Percentiles rank a stretch among this genome's conserved stretches.
phyloP scores from a whole-genome alignment of 306 rosid genomes.

The Quercus bicolor region DNA sequence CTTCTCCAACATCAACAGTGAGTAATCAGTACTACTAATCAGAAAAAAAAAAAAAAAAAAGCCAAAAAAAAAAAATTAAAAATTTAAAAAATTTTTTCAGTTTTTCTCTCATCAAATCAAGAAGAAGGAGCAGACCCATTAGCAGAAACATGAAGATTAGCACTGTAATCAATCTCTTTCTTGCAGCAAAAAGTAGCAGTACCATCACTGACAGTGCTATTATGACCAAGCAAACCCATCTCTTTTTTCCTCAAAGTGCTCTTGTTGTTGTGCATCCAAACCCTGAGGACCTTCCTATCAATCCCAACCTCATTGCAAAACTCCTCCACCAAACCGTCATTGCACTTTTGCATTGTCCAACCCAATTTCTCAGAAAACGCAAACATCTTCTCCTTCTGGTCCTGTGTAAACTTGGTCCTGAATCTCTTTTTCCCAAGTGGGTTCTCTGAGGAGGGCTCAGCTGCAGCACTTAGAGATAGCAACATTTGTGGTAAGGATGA shows the following conservation, averaged over 20 bases:
- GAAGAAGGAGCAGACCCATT: conserved; percentile 44
- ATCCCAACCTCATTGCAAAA: conserved; percentile 75
- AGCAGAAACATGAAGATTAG: conserved; percentile 42
- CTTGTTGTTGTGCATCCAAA: conserved; percentile 98
- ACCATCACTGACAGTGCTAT: background rate
- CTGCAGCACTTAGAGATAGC: conserved; percentile 44
- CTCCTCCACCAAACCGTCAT: conserved; percentile 50
- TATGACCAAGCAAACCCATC: conserved; percentile 4
- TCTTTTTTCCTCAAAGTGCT: conserved; percentile 47
- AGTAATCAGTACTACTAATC: background rate
- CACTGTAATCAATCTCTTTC: conserved; percentile 24
- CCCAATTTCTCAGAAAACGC: conserved; percentile 67
- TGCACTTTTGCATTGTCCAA: conserved; percentile 70
- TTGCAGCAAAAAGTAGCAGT: conserved; percentile 8
- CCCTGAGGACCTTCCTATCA: conserved; percentile 64
- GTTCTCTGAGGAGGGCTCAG: conserved; percentile 14
- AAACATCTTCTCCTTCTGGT: conserved; percentile 82
- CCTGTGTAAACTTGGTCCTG: conserved; percentile 78
- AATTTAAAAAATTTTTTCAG: background rate
- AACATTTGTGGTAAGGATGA: conserved; percentile 66
- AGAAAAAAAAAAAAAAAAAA: conserved; percentile 12
- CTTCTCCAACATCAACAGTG: background rate
- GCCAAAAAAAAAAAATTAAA: background rate
- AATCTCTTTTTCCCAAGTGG: conserved; percentile 49
- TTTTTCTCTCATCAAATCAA: background rate